A percentile compares a stretch with the other conserved stretches of the same genome.
Evolutionary conservation across 768 basidiomycete genomes (phyloP).

Genomic region (Holtermannia corniformis): DNA sequence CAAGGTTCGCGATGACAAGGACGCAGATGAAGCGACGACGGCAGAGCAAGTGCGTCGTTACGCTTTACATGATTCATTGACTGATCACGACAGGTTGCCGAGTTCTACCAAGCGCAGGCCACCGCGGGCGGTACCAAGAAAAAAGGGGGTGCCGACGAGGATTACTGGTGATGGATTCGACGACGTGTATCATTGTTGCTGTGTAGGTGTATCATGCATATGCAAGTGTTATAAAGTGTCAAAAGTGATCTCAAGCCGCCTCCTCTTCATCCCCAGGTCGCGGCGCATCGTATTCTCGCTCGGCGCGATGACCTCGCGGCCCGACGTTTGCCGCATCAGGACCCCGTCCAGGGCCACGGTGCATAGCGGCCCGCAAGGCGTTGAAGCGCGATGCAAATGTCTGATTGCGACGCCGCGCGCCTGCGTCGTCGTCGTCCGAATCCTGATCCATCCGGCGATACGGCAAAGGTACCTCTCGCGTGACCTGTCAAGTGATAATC

Average conservation of each 20-base stretch:
- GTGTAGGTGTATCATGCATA: too few species aligned
- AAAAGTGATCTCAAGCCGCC: background rate
- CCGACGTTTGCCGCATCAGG: constrained; percentile 28
- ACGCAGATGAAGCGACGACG: constrained; percentile 80
- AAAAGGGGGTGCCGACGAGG: constrained; percentile 47
- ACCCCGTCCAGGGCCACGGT: constrained; percentile 10
- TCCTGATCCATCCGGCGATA: constrained; percentile 51
- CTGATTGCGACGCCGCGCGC: background rate
- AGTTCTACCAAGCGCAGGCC: constrained; percentile 85
- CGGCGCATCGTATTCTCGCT: constrained; percentile 31
- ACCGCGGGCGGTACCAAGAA: constrained; percentile 67
- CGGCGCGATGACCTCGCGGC: constrained; percentile 17
- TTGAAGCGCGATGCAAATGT: constrained; percentile 4
- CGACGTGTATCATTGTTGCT: too few species aligned
- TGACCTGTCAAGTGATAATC: constrained; percentile 44
- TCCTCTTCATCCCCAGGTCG: constrained; percentile 21
- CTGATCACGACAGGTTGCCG: constrained; percentile 45
- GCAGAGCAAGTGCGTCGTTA: constrained; percentile 66
- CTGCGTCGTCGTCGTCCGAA: constrained; percentile 40
- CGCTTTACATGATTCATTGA: constrained; percentile 1
- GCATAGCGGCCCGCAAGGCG: background rate
- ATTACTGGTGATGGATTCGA: constrained; percentile 43
- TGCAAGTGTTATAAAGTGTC: background rate
- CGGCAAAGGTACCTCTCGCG: constrained; percentile 73
- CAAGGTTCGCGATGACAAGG: constrained; percentile 84